phyloP scores from a whole-genome alignment of 306 rosid genomes.

The Prunus mume region DNA sequence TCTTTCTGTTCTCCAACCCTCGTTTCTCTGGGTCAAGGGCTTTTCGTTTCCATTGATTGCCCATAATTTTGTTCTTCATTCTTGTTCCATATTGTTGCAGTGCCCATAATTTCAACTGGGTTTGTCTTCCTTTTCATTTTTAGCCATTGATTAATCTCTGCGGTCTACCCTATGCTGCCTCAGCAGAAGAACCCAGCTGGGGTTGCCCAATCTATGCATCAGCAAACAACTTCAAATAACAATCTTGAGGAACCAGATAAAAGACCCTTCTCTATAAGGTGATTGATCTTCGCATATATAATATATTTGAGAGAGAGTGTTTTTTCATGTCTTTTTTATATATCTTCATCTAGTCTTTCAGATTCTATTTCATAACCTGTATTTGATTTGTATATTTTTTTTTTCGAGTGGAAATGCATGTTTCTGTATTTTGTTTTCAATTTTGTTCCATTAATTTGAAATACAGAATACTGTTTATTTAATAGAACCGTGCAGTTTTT shows the following conservation, averaged over 20 bases:
- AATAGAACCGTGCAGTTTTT: too few relatives aligned
- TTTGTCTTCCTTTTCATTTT: constrained; percentile 1
- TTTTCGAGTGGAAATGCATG: background rate
- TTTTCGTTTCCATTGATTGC: background rate
- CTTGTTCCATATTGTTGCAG: background rate
- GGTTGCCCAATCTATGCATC: constrained; percentile 35
- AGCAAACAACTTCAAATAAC: constrained; percentile 18
- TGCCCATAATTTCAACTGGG: constrained; percentile 24
- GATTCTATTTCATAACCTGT: background rate
- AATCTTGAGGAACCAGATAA: constrained; percentile 21
- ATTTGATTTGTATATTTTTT: background rate
- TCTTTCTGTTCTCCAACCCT: constrained; percentile 14
- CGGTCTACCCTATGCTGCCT: constrained; percentile 25
- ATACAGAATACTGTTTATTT: background rate
- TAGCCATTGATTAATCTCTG: constrained; percentile 1
- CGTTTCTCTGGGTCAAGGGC: constrained; percentile 11
- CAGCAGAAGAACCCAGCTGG: constrained; percentile 37
- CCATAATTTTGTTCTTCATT: constrained; percentile 26
- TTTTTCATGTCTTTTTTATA: background rate
- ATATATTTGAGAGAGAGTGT: background rate
- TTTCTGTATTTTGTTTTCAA: background rate
- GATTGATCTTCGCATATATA: background rate
- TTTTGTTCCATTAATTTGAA: background rate
- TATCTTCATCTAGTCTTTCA: background rate
- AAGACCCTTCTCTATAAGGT: constrained; percentile 56